Evolutionary conservation across 352 stramenopile genomes (phyloP).

Genomic region (Globisporangium iwayamae): DNA sequence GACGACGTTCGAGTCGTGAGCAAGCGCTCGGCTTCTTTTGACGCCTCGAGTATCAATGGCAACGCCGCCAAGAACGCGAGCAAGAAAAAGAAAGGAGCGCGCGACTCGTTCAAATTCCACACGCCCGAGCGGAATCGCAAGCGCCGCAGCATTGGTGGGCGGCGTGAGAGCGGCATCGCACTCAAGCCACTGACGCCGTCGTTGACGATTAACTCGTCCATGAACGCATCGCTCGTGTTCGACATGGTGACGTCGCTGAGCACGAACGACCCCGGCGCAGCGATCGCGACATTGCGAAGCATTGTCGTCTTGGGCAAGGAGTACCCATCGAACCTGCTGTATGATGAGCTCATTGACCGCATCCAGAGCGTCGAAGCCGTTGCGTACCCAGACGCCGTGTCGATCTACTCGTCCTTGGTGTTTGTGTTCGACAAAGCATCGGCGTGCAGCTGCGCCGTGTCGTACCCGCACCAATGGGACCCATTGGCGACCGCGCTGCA

Average conservation of each 20-base stretch:
- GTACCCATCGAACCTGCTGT: conserved; percentile 78
- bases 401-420: conserved; percentile 75
- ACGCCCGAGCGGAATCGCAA: conserved; percentile 27
- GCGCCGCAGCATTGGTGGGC: conserved; percentile 23
- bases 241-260: conserved; percentile 82
- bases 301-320: conserved; percentile 84
- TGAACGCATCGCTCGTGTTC: conserved; percentile 80
- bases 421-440: conserved; percentile 79
- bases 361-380: conserved; percentile 71
- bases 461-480: conserved; percentile 72
- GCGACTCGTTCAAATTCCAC: conserved; percentile 2
- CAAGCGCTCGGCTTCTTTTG: conserved; percentile 6
- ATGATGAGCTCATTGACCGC: conserved; percentile 74
- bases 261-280: conserved; percentile 78
- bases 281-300: conserved; percentile 68
- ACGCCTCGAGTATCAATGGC: not conserved
- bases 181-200: conserved; percentile 70
- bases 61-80: not conserved
- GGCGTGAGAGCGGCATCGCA: conserved; percentile 10
- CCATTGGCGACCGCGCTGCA: conserved; percentile 55
- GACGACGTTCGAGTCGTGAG: not conserved
- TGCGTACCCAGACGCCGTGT: conserved; percentile 64
- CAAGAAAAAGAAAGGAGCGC: conserved; percentile 4
- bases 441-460: conserved; percentile 53
- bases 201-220: conserved; percentile 53